Conservation (phyloP, 179 eudicot genomes). For the Drosera spatulata region DNA sequence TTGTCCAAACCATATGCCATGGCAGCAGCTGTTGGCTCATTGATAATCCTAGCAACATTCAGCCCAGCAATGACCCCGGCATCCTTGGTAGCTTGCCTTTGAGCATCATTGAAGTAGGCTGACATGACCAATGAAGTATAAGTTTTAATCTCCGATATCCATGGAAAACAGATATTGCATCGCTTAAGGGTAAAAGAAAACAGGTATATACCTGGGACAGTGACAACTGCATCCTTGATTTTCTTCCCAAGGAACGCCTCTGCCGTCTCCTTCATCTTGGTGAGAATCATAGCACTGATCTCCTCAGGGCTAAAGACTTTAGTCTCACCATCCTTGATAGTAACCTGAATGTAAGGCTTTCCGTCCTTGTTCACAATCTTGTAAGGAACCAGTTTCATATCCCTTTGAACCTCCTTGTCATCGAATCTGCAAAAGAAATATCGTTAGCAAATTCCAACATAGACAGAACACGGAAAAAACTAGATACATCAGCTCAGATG, state of each 20-base stretch:
- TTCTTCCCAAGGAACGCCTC: no score
- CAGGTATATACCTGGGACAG: constrained; percentile 26
- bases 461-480: not conserved
- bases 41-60: constrained; percentile 7
- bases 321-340: constrained; percentile 31
- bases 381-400: constrained; percentile 36
- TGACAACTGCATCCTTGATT: constrained; percentile 19
- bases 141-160: not conserved
- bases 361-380: constrained; percentile 34
- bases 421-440: constrained; percentile 11
- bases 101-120: constrained; percentile 40
- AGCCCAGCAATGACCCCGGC: constrained; percentile 37
- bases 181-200: not conserved
- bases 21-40: constrained; percentile 34
- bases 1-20: constrained; percentile 38
- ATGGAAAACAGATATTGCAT: not conserved
- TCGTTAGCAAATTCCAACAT: not conserved
- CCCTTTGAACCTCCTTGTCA: constrained; percentile 36
- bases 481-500: not conserved
- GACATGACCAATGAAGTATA: not conserved
- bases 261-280: not conserved
- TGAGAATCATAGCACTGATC: constrained; percentile 37
- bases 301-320: constrained; percentile 42
- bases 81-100: constrained; percentile 44
- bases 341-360: constrained; percentile 34